Conservation (phyloP, 768 basidiomycete species). For the Rhodotorula graminis region DNA sequence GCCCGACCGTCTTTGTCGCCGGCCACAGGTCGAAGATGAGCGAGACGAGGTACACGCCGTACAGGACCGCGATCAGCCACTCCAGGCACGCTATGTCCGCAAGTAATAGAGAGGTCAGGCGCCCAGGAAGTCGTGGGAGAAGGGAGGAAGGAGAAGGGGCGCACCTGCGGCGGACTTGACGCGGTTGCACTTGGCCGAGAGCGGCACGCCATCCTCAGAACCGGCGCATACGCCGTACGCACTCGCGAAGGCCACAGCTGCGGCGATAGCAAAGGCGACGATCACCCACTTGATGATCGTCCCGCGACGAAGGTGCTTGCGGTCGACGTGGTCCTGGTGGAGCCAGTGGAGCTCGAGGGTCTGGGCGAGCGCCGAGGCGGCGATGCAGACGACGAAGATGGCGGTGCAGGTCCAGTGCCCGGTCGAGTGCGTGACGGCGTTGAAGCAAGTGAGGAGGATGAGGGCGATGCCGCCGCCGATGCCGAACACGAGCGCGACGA, state of each 20-base stretch:
- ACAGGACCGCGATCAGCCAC: constrained; percentile 40
- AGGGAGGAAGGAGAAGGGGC: too few relatives aligned
- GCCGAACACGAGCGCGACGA: constrained; percentile 15
- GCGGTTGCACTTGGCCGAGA: constrained; percentile 43
- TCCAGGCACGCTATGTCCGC: constrained; percentile 43
- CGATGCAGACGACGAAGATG: constrained; percentile 49
- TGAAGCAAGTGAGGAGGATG: constrained; percentile 43
- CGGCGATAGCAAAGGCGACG: constrained; percentile 45
- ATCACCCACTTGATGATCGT: constrained; percentile 48
- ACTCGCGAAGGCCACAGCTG: constrained; percentile 47
- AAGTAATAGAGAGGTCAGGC: too few relatives aligned
- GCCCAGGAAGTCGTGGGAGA: too few relatives aligned
- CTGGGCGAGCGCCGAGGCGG: constrained; percentile 48
- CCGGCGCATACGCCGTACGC: constrained; percentile 43
- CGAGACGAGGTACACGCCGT: constrained; percentile 46
- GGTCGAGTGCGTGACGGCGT: not conserved
- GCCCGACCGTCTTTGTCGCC: constrained; percentile 38
- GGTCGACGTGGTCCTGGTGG: constrained; percentile 43
- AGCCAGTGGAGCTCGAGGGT: constrained; percentile 45
- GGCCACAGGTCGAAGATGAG: constrained; percentile 50
- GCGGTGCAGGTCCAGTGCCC: constrained; percentile 29
- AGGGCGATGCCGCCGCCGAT: constrained; percentile 46
- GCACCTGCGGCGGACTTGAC: constrained; percentile 43
- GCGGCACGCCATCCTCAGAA: constrained; percentile 12
- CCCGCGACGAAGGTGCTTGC: constrained; percentile 43